Base-by-base conservation (phyloP, 179 eudicot genomes). In the Spergularia azorica region DNA sequence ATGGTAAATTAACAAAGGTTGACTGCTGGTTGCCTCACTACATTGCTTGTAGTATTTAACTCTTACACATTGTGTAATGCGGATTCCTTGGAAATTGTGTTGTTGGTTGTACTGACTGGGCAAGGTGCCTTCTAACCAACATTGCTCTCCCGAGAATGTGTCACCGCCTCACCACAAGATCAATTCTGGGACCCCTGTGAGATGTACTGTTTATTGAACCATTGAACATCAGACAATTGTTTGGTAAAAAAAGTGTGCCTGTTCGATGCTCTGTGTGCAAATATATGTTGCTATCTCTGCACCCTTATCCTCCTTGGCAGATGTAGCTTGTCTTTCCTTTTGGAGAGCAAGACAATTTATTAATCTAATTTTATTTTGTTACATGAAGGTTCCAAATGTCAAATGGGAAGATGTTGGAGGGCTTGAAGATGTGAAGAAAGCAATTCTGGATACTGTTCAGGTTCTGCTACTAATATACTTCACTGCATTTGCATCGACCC, bases 341-440 rank as follows among this genome's bases (percentile, higher is more conserved):
- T 52, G 38, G 32, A 51, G 38, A 43, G 18, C 32, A 67, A 8
- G 55, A 50, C 56, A 17, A 32, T 26, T 26, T 26, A 26, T 26
- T 65, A 36, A 15, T 82, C 70, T 84, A 43, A 76, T 59, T 70
- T 20, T 77, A 48, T 21, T 59, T 76, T 10, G 26, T 21, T 52
- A 39, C 57, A 69, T 70, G 67, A 36, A 93, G 99, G 97, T 95
- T 78, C 99, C 97, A 16, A 85, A 95, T 78, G 93, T 91, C 48
- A 90, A 90, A 84, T 95, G 98, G 99, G 98, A 95, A 71, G 99
- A 95, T 86, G 99, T 95, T 71, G 99, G 99, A 79, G 99, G 99
- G 73, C 98, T 95, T 83, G 99, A 95, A 87, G 97, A 93, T 82
- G 98, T 94, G 74, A 95, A 95, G 88, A 94, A 93, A 87, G 86